phyloP scores from a whole-genome alignment of 2,329 filamentous ascomycete genomes.

The Aurifilum marmelostoma region DNA sequence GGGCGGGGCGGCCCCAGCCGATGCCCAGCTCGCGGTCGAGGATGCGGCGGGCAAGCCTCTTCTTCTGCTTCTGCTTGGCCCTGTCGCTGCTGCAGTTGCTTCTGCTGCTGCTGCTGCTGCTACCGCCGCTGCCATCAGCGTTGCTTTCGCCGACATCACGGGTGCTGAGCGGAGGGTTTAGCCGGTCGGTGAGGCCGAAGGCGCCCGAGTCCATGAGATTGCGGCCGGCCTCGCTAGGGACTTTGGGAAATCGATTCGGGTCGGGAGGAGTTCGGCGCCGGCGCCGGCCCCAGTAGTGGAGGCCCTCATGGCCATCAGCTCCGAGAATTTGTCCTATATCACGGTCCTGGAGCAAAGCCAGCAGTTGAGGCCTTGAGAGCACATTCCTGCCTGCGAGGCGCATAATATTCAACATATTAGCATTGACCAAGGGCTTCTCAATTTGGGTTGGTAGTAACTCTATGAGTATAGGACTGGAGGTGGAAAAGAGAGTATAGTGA shows the following conservation, averaged over 20 bases:
- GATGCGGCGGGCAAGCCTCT: constrained; percentile 66
- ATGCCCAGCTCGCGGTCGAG: constrained; percentile 81
- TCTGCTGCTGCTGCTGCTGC: not conserved
- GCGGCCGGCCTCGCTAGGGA: constrained; percentile 77
- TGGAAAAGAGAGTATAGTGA: not conserved
- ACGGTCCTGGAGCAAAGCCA: constrained; percentile 45
- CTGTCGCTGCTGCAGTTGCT: constrained; percentile 43
- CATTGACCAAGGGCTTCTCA: not conserved
- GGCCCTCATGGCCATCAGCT: constrained; percentile 38
- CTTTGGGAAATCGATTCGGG: constrained; percentile 72
- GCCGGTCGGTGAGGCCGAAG: constrained; percentile 71
- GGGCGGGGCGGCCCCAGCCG: constrained; percentile 64
- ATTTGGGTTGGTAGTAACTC: not conserved
- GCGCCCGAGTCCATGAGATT: constrained; percentile 80
- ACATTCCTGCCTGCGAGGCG: constrained; percentile 20
- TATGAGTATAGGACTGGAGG: not conserved
- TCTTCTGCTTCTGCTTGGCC: constrained; percentile 54
- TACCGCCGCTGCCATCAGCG: no score
- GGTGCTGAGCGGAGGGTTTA: not conserved
- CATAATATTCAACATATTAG: constrained; percentile 25
- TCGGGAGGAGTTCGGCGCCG: constrained; percentile 50
- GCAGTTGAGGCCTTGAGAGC: constrained; percentile 39
- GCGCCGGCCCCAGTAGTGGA: constrained; percentile 39
- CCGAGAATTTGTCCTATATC: constrained; percentile 43
- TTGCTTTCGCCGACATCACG: not conserved